Evolutionary conservation across 441 rosid species (phyloP), one percentile per base, ranked within the genome.

Genomic region (Pelargonium fulgidum): DNA sequence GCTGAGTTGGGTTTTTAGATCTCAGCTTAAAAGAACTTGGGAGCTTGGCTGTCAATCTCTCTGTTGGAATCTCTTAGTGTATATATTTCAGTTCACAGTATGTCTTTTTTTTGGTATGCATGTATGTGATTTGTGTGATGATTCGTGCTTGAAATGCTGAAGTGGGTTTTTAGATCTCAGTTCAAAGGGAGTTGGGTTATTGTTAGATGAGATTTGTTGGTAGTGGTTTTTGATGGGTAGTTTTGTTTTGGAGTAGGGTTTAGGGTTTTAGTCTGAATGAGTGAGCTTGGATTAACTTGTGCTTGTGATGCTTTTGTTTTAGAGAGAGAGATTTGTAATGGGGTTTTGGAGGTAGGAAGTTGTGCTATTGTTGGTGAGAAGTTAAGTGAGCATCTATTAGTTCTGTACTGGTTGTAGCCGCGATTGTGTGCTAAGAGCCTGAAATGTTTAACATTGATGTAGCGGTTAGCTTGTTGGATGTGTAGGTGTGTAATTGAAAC

Each of bases 21-120:
- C 5, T 33, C 39, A 33, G 39, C 39, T 33, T 5, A 33, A 33
- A 33, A 3, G 39, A 5, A 33, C 6, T 33, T 33, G 39, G 4
- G 39, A 33, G 39, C 36, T 78, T 89, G 80, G 78, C 90, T 58
- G 96, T 85, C 65, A 89, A 91, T 86, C 80, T 88, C 66, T 82
- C 81, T 66, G 84, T 85, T 70, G 99, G 95, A 87, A 90, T 97
- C 90, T 71, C 13, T 54, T 64, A 12, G 39, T 33, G 7, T 33
- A 5, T 33, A 33, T 33, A 33, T 33, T 33, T 3, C 39, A 36
- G 24, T 47, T 64, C 10, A 6, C 69, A 3, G n/a, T 14, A 1
- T 20, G 2, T 58, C 13, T 33, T 33, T 33, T 33, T 0, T 33
- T 33, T 33, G 5, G 39, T 33, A 33, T 33, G 39, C 39, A 33